These are phyloP conservation scores for Calocybe gangraenosa DNA, from an alignment of 768 basidiomycete species.

Conservation along the genomic window DNA sequence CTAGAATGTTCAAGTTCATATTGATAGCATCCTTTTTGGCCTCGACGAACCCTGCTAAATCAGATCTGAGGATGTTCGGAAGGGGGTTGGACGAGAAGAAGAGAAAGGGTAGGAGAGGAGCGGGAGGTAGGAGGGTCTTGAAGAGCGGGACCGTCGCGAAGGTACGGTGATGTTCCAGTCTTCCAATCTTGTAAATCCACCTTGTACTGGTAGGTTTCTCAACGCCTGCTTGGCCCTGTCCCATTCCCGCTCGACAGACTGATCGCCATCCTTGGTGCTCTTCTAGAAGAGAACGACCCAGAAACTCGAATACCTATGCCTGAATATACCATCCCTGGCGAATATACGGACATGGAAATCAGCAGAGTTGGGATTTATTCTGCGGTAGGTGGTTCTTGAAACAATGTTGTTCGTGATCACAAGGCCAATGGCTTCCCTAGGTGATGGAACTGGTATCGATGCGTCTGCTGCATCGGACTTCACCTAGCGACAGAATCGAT, in stretches of 20 bases:
- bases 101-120: conserved; percentile 47
- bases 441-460: conserved; percentile 61
- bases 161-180: too few relatives aligned
- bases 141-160: conserved; percentile 33
- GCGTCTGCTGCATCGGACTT: conserved; percentile 64
- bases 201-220: conserved; percentile 70
- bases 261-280: conserved; percentile 71
- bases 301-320: conserved; percentile 40
- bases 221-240: conserved; percentile 74
- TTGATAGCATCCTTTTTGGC: conserved; percentile 51
- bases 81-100: conserved; percentile 65
- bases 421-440: conserved; percentile 34
- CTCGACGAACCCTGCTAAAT: conserved; percentile 79
- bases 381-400: conserved; percentile 52
- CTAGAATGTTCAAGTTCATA: conserved; percentile 46
- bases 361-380: conserved; percentile 55
- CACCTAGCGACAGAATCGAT: conserved; percentile 58
- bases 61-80: conserved; percentile 81
- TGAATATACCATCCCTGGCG: conserved; percentile 56
- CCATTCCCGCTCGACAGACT: conserved; percentile 78
- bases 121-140: conserved; percentile 26
- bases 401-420: too few relatives aligned
- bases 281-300: conserved; percentile 70
- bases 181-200: conserved; percentile 69
- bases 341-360: conserved; percentile 73